Evolutionary conservation across 108 stramenopile species (phyloP).

Genomic region (Skeletonema tropicum): DNA sequence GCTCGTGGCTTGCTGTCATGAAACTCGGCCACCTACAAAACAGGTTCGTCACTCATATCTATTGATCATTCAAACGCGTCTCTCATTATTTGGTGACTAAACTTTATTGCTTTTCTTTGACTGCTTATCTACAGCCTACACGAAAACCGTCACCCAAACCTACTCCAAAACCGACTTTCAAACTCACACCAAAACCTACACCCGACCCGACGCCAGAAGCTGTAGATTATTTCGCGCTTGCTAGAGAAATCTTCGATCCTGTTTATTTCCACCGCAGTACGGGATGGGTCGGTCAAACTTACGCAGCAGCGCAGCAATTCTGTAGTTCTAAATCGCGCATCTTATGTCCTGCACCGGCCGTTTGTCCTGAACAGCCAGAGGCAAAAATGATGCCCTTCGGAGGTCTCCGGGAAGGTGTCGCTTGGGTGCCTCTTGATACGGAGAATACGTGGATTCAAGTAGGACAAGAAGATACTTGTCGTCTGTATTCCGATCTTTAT

Average conservation of each 20-base stretch:
- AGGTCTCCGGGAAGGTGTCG: constrained; percentile 5
- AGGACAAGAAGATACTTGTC: constrained; percentile 23
- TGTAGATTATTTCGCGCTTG: background rate
- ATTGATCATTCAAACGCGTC: background rate
- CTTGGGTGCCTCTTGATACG: background rate
- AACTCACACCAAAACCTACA: background rate
- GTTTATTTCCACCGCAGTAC: constrained; percentile 21
- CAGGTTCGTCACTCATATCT: background rate
- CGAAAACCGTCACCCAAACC: too few species aligned
- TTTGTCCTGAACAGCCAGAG: constrained; percentile 22
- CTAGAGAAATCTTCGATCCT: constrained; percentile 14
- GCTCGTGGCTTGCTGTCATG: constrained; percentile 33
- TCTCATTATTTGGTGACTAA: background rate
- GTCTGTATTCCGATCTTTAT: background rate
- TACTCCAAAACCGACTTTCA: background rate
- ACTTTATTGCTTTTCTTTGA: background rate
- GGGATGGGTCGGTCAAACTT: constrained; percentile 39
- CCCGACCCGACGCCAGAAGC: too few species aligned
- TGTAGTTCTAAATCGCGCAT: constrained; percentile 27
- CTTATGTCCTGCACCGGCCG: background rate
- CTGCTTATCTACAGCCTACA: background rate
- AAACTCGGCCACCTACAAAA: background rate
- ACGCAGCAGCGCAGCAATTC: constrained; percentile 25
- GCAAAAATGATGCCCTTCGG: constrained; percentile 11
- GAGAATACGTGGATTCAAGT: constrained; percentile 41